phyloP scores from a whole-genome alignment of 139 green algal genomes.

The Chlorella ohadii region DNA sequence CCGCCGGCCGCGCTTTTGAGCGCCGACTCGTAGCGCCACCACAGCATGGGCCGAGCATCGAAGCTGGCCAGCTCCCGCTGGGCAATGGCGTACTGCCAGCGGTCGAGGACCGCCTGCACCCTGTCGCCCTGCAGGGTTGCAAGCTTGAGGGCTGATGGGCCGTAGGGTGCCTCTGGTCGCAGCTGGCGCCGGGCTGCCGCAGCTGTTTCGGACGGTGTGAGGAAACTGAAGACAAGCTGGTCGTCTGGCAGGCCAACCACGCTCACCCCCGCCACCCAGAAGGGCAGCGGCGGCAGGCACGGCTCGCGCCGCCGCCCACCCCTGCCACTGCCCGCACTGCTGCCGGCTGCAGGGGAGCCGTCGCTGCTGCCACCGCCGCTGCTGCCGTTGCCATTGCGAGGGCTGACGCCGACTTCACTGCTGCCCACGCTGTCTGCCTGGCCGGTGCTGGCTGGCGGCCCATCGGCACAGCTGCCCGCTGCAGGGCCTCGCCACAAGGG shows the following conservation, averaged over 20 bases:
- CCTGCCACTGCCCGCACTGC: neutral
- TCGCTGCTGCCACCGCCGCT: neutral
- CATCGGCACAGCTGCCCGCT: neutral
- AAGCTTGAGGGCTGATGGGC: neutral
- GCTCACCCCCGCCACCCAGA: constrained; percentile 14
- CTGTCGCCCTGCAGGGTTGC: neutral
- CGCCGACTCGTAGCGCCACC: neutral
- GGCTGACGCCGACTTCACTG: neutral
- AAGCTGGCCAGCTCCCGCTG: constrained; percentile 11
- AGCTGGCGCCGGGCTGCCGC: neutral
- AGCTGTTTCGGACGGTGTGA: neutral
- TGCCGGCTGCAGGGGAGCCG: neutral
- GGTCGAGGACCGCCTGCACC: neutral
- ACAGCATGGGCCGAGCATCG: neutral
- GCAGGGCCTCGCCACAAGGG: neutral
- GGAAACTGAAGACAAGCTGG: constrained; percentile 29
- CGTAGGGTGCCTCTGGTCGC: neutral
- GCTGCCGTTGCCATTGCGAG: neutral
- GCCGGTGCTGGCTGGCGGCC: neutral
- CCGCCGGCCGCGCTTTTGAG: neutral
- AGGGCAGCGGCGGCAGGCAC: constrained; percentile 17
- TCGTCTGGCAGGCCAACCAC: constrained; percentile 8
- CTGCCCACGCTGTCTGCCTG: neutral
- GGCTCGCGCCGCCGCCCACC: neutral
- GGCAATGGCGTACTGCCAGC: constrained; percentile 22